These are phyloP conservation scores for Exserohilum turcica DNA, from an alignment of 2,329 filamentous ascomycete genomes.

Conservation along the genomic window DNA sequence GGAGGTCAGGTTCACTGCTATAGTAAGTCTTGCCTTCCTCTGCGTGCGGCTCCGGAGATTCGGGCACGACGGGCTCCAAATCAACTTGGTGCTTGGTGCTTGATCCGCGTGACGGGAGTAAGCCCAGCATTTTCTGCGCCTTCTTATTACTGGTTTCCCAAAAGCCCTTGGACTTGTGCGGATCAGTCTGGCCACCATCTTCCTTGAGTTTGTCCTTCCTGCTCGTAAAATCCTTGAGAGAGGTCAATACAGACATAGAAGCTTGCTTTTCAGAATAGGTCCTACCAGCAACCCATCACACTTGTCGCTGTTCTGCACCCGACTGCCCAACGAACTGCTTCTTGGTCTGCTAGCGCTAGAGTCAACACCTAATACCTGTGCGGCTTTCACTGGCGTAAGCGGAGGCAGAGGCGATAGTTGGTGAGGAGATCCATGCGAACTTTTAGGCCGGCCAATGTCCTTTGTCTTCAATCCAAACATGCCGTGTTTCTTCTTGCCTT, in stretches of 20 bases:
- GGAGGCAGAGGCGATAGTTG: constrained; percentile 23
- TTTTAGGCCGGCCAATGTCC: constrained; percentile 11
- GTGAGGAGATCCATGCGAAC: constrained; percentile 6
- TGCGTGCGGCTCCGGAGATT: background rate
- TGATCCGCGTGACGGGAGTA: constrained; percentile 11
- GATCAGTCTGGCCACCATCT: constrained; percentile 13
- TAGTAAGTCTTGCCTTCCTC: constrained; percentile 11
- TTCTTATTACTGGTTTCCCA: constrained; percentile 18
- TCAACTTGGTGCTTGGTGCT: constrained; percentile 7
- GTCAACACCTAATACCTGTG: constrained; percentile 26
- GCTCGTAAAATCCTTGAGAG: constrained; percentile 2
- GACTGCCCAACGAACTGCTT: background rate
- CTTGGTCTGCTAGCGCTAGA: background rate
- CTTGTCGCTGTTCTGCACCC: constrained; percentile 3
- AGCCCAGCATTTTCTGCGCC: constrained; percentile 20
- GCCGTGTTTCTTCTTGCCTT: constrained; percentile 26
- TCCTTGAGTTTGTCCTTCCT: constrained; percentile 16
- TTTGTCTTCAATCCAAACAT: constrained; percentile 22
- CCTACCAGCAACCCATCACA: constrained; percentile 10
- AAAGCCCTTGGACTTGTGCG: constrained; percentile 10
- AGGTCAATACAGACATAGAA: constrained; percentile 6
- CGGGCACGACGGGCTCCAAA: background rate
- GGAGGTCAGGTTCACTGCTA: constrained; percentile 15
- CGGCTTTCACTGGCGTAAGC: constrained; percentile 29
- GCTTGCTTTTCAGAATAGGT: constrained; percentile 4